phyloP scores from a whole-genome alignment of 2,329 filamentous ascomycete species.

The Penicillium digitatum region DNA sequence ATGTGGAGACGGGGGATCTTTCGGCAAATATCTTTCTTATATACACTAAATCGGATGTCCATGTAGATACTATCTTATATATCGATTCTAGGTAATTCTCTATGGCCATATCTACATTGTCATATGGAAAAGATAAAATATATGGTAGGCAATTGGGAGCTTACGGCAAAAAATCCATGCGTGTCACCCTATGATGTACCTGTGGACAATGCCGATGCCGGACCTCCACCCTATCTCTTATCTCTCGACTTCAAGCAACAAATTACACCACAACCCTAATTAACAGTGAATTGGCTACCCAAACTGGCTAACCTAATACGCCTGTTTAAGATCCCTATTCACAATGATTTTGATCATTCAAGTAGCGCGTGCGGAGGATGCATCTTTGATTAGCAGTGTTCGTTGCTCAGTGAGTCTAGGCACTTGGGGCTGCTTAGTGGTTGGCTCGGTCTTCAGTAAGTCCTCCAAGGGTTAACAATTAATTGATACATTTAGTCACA shows the following conservation, averaged over 20 bases:
- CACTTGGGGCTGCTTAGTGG: not conserved
- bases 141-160: not conserved
- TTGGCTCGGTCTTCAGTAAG: constrained; percentile 7
- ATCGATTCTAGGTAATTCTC: not conserved
- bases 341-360: not conserved
- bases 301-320: not conserved
- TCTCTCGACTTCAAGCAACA: not conserved
- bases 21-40: not conserved
- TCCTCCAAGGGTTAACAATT: not conserved
- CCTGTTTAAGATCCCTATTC: not conserved
- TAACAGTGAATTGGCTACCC: not conserved
- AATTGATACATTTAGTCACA: not conserved
- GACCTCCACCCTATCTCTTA: constrained; percentile 2
- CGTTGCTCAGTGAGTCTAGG: not conserved
- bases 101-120: too few species aligned
- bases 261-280: not conserved
- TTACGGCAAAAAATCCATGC: not conserved
- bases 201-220: constrained; percentile 5
- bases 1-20: constrained; percentile 1
- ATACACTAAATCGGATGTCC: not conserved
- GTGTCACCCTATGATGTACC: not conserved
- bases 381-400: not conserved
- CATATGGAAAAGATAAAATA: not conserved
- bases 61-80: too few species aligned
- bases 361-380: not conserved